These are phyloP conservation scores for Lichtheimia corymbifera DNA, from an alignment of 371 early-diverging fungal species.

Conservation along the genomic window DNA sequence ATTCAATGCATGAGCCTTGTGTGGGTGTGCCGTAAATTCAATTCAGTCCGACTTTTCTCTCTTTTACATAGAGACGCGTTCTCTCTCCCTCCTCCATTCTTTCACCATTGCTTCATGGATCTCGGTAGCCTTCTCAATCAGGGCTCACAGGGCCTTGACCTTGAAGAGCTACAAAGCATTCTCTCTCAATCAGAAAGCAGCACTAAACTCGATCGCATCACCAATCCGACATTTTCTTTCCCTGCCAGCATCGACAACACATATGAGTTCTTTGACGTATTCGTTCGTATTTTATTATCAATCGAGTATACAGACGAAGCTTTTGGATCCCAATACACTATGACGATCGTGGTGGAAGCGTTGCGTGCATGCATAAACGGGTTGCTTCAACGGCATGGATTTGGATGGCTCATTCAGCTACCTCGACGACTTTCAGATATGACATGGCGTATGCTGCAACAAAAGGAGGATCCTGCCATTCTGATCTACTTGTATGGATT, in stretches of 20 bases:
- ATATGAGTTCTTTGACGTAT: conserved; percentile 38
- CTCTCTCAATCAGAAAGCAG: conserved; percentile 17
- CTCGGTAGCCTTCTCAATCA: conserved; percentile 36
- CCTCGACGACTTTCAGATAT: conserved; percentile 18
- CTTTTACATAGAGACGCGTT: too few relatives aligned
- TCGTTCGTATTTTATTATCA: conserved; percentile 33
- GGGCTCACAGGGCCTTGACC: conserved; percentile 18
- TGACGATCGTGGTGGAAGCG: conserved; percentile 26
- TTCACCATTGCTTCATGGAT: conserved; percentile 27
- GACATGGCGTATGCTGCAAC: conserved; percentile 30
- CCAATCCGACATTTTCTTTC: conserved; percentile 24
- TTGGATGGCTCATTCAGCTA: conserved; percentile 30
- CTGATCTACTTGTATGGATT: conserved; percentile 39
- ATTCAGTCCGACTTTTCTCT: too few relatives aligned
- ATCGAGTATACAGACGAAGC: conserved; percentile 27
- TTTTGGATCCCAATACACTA: conserved; percentile 22
- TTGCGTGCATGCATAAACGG: conserved; percentile 39
- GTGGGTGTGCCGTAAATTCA: too few relatives aligned
- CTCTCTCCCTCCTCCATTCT: neutral
- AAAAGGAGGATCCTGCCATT: conserved; percentile 22
- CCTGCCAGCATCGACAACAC: conserved; percentile 19
- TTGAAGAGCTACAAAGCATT: conserved; percentile 21
- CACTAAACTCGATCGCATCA: conserved; percentile 24
- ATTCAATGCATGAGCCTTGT: too few relatives aligned
- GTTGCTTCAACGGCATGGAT: conserved; percentile 21